phyloP scores from a whole-genome alignment of 208 protist genomes.

The Herpetomonas samuelpessoai region DNA sequence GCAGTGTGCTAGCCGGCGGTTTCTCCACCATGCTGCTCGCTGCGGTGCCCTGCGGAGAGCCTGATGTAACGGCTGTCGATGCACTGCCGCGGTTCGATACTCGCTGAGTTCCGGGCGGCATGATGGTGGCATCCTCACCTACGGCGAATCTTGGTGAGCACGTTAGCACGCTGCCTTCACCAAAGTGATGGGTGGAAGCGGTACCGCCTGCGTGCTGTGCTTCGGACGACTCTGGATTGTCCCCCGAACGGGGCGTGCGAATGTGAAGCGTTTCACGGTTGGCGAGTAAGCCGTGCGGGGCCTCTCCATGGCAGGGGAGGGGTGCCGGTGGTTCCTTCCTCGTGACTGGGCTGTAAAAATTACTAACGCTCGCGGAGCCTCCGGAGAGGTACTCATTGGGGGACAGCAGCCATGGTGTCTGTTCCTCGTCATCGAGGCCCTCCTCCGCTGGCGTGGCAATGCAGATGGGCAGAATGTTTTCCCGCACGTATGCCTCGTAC shows the following conservation, averaged over 20 bases:
- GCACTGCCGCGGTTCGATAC: not conserved
- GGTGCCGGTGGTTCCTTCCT: too few species aligned
- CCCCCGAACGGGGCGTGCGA: too few species aligned
- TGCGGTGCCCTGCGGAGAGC: not conserved
- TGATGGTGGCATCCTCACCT: not conserved
- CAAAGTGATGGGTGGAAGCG: not conserved
- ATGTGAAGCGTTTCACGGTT: not conserved
- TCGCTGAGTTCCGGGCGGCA: not conserved
- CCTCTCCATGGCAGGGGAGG: too few species aligned
- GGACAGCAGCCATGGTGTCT: slow-evolving; percentile 30
- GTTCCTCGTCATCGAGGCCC: slow-evolving; percentile 48
- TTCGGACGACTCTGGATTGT: not conserved
- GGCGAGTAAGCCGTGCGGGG: not conserved
- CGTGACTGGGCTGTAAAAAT: not conserved
- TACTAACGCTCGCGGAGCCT: slow-evolving; percentile 4
- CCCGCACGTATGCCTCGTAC: slow-evolving; percentile 63
- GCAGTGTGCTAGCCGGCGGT: not conserved
- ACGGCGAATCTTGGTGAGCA: not conserved
- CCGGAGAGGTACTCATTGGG: slow-evolving; percentile 18
- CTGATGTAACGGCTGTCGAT: too few species aligned
- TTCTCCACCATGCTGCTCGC: not conserved
- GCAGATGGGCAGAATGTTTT: slow-evolving; percentile 76
- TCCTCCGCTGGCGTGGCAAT: slow-evolving; percentile 44
- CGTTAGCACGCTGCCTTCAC: not conserved
- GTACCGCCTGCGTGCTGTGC: not conserved